phyloP scores from a whole-genome alignment of 345 rosid genomes.

The Moricandia moricandioides region DNA sequence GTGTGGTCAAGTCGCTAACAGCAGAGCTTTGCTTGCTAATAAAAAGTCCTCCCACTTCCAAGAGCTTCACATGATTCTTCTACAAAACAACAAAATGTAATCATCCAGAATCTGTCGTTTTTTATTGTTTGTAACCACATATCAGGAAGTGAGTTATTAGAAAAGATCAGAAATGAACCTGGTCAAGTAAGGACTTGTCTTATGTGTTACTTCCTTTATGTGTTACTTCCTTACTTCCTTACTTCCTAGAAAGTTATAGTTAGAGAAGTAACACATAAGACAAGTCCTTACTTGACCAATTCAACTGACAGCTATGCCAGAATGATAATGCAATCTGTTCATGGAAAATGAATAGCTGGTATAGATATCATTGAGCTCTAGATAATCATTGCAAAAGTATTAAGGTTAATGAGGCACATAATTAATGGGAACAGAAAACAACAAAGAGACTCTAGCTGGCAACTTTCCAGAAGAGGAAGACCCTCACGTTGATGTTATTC shows the following conservation, averaged over 20 bases:
- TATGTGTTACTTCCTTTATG: too few relatives aligned
- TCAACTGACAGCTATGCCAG: slow-evolving; percentile 6
- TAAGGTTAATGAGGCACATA: slow-evolving; percentile 22
- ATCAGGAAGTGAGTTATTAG: slow-evolving; percentile 26
- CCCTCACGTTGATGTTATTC: slow-evolving; percentile 35
- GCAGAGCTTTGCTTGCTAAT: slow-evolving; percentile 34
- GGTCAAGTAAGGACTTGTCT: too few relatives aligned
- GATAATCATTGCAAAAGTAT: slow-evolving; percentile 3
- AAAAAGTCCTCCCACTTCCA: slow-evolving; percentile 16
- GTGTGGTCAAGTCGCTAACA: slow-evolving; percentile 35
- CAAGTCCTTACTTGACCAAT: slow-evolving; percentile 12
- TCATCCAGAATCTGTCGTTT: slow-evolving; percentile 32
- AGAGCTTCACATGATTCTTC: slow-evolving; percentile 36
- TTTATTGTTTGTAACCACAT: slow-evolving; percentile 25
- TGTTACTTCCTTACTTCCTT: too few relatives aligned
- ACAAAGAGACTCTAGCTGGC: slow-evolving; percentile 37
- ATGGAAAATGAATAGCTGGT: slow-evolving; percentile 13
- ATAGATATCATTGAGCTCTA: slow-evolving; percentile 7
- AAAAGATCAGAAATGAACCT: slow-evolving; percentile 23
- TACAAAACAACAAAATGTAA: slow-evolving; percentile 29
- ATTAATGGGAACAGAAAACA: slow-evolving; percentile 19
- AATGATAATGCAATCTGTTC: slow-evolving; percentile 5
- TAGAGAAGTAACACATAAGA: neutral
- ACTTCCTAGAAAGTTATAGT: neutral
- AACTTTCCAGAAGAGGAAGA: slow-evolving; percentile 35